Percentiles rank a stretch among this genome's conserved stretches.
phyloP scores from a whole-genome alignment of 2,329 filamentous ascomycete genomes.

The Penicillium sp. region DNA sequence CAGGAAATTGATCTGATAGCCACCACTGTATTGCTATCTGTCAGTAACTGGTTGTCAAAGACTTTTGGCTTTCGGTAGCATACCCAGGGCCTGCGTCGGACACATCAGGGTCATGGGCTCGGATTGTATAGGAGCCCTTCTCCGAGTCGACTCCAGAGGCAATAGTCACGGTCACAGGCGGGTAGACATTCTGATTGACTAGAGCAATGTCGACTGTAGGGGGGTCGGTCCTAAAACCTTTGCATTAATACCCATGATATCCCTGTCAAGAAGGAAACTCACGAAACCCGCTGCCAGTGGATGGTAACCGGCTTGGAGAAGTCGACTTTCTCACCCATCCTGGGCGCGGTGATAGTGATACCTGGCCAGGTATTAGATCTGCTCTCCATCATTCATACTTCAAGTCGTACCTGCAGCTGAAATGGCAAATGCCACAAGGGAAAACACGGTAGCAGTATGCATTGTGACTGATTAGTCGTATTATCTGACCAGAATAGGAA shows the following conservation, averaged over 20 bases:
- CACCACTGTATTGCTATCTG: constrained; percentile 19
- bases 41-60: neutral
- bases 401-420: constrained; percentile 26
- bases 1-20: constrained; percentile 43
- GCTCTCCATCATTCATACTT: neutral
- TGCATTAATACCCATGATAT: neutral
- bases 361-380: constrained; percentile 18
- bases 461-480: constrained; percentile 19
- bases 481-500: neutral
- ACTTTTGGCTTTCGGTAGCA: neutral
- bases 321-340: constrained; percentile 31
- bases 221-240: constrained; percentile 36
- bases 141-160: constrained; percentile 35
- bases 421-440: constrained; percentile 27
- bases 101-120: constrained; percentile 27
- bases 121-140: constrained; percentile 34
- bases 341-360: constrained; percentile 34
- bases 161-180: constrained; percentile 31
- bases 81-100: constrained; percentile 23
- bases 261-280: constrained; percentile 3
- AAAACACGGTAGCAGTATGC: constrained; percentile 23
- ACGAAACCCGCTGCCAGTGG: constrained; percentile 39
- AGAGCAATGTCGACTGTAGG: constrained; percentile 39
- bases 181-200: constrained; percentile 38
- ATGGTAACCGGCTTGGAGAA: constrained; percentile 36